Conservation (phyloP, 2,329 filamentous ascomycete genomes). For the Podosphaera fusca region DNA sequence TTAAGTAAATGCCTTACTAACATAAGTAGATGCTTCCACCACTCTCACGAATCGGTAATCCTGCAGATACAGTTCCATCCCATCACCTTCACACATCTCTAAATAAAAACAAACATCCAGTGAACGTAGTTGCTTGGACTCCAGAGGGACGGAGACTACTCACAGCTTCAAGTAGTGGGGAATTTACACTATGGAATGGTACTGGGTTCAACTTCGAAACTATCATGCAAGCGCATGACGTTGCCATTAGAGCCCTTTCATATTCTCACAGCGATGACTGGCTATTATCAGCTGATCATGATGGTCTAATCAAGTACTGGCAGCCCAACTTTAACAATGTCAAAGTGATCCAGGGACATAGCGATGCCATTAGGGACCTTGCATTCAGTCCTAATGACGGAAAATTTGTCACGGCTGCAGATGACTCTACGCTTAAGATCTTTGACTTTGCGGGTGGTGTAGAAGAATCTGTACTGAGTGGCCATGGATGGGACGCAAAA, state of each 20-base stretch:
- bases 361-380: slow-evolving; percentile 71
- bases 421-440: slow-evolving; percentile 82
- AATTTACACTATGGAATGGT: slow-evolving; percentile 97
- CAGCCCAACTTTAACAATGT: slow-evolving; percentile 98
- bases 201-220: slow-evolving; percentile 99
- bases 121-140: slow-evolving; percentile 95
- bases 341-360: slow-evolving; percentile 77
- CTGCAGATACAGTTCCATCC: slow-evolving; percentile 75
- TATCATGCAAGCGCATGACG: slow-evolving; percentile 93
- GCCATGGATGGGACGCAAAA: slow-evolving; percentile 97
- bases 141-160: slow-evolving; percentile 79
- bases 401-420: slow-evolving; percentile 89
- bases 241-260: slow-evolving; percentile 55
- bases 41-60: slow-evolving; percentile 44
- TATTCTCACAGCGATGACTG: slow-evolving; percentile 96
- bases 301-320: slow-evolving; percentile 94
- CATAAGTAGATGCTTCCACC: slow-evolving; percentile 58
- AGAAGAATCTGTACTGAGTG: slow-evolving; percentile 63
- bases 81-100: slow-evolving; percentile 93
- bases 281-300: slow-evolving; percentile 87
- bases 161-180: slow-evolving; percentile 85
- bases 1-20: slow-evolving; percentile 4
- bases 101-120: slow-evolving; percentile 93
- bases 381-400: slow-evolving; percentile 84
- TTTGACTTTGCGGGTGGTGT: slow-evolving; percentile 81